A percentile compares a stretch with the other conserved stretches of the same genome.
Evolutionary conservation across 768 basidiomycete species (phyloP).

Genomic region (Suillus alpinus): DNA sequence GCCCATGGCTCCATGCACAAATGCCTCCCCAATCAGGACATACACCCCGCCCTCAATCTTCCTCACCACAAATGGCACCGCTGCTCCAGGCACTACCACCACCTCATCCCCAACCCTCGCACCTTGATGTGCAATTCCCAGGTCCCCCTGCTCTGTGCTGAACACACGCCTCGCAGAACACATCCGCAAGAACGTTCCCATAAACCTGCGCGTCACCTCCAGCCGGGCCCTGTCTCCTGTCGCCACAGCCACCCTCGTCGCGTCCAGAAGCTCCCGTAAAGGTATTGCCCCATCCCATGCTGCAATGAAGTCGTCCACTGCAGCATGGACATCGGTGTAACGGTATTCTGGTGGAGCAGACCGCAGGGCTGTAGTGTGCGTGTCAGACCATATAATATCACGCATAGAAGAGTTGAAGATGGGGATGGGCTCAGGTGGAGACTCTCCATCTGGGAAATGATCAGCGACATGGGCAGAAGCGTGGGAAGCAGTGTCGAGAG

Average conservation of each 20-base stretch:
- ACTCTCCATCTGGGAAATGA: neutral
- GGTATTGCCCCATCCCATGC: neutral
- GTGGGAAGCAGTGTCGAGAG: neutral
- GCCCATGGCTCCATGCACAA: conserved; percentile 7
- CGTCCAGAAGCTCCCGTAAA: neutral
- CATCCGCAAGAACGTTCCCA: neutral
- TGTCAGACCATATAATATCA: neutral
- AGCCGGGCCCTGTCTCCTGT: neutral
- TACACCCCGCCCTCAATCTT: conserved; percentile 7
- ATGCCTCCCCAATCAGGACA: conserved; percentile 9
- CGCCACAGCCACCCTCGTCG: neutral
- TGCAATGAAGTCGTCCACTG: neutral
- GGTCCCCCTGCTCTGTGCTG: neutral
- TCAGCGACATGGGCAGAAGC: neutral
- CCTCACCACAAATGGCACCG: conserved; percentile 10
- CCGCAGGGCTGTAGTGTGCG: neutral
- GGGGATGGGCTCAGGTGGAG: neutral
- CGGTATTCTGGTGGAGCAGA: neutral
- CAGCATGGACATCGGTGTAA: neutral
- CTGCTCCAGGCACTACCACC: conserved; percentile 2
- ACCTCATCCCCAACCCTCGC: conserved; percentile 5
- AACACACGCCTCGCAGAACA: neutral
- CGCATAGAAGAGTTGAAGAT: neutral
- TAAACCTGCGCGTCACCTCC: neutral
- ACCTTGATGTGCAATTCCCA: neutral